Evolutionary conservation across 805 yeast genomes (phyloP).

Genomic region (Starmerella khaoyaiensis): DNA sequence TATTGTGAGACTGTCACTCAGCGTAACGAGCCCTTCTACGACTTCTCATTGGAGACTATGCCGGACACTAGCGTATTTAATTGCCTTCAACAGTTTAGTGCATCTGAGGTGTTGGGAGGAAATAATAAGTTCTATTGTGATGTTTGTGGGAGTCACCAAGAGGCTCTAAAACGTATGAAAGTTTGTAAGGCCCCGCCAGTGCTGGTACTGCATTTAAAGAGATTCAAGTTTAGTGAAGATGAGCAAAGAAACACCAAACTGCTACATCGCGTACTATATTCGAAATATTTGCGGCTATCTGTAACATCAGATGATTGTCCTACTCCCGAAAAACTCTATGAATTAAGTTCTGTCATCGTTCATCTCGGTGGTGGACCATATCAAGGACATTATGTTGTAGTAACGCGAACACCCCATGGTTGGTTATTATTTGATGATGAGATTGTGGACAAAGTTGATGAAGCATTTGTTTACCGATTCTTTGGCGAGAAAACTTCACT

Average conservation of each 20-base stretch:
- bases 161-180: slow-evolving; percentile 82
- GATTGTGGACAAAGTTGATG: slow-evolving; percentile 78
- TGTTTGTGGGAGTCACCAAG: slow-evolving; percentile 77
- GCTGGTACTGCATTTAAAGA: slow-evolving; percentile 70
- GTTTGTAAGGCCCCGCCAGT: slow-evolving; percentile 64
- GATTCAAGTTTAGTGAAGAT: slow-evolving; percentile 83
- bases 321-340: slow-evolving; percentile 51
- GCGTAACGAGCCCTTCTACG: slow-evolving; percentile 76
- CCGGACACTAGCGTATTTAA: slow-evolving; percentile 62
- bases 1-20: slow-evolving; percentile 74
- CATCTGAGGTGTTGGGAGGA: slow-evolving; percentile 72
- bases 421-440: slow-evolving; percentile 96
- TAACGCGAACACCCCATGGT: slow-evolving; percentile 66
- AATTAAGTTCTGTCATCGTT: slow-evolving; percentile 72
- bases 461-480: slow-evolving; percentile 66
- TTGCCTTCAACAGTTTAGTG: slow-evolving; percentile 69
- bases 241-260: slow-evolving; percentile 71
- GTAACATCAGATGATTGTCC: slow-evolving; percentile 45
- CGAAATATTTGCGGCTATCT: slow-evolving; percentile 55
- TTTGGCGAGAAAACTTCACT: slow-evolving; percentile 80
- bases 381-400: slow-evolving; percentile 89
- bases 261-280: slow-evolving; percentile 73
- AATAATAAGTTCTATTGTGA: slow-evolving; percentile 90
- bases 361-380: slow-evolving; percentile 97
- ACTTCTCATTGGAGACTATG: slow-evolving; percentile 72